Evolutionary conservation across 2,329 filamentous ascomycete genomes (phyloP).

Genomic region (Arthrobotrys conoides): DNA sequence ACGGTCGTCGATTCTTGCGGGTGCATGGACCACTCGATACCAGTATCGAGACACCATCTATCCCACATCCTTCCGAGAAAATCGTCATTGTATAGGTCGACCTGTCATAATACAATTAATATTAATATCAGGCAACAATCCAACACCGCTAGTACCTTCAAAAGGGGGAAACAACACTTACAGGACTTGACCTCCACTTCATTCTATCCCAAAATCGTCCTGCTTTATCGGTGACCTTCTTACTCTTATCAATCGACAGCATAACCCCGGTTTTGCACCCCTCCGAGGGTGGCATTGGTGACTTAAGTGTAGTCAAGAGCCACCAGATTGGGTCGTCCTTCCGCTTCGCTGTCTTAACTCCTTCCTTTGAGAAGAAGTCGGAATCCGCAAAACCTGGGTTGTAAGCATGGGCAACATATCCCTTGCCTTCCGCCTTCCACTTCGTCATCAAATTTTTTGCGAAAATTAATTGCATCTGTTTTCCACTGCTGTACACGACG

Average conservation of each 20-base stretch:
- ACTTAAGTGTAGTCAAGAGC: slow-evolving; percentile 23
- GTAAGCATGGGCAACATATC: slow-evolving; percentile 39
- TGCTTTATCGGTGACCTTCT: slow-evolving; percentile 45
- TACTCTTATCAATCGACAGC: slow-evolving; percentile 28
- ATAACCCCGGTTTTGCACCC: slow-evolving; percentile 53
- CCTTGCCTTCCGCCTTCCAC: slow-evolving; percentile 47
- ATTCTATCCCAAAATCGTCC: slow-evolving; percentile 46
- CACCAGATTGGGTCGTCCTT: slow-evolving; percentile 46
- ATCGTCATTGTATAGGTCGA: slow-evolving; percentile 43
- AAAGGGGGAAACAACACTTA: slow-evolving; percentile 41
- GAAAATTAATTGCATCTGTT: slow-evolving; percentile 49
- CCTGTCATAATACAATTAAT: slow-evolving; percentile 20
- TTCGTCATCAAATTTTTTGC: slow-evolving; percentile 44
- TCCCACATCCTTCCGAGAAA: slow-evolving; percentile 45
- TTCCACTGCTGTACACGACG: slow-evolving; percentile 38
- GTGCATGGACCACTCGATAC: slow-evolving; percentile 31
- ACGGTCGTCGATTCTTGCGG: slow-evolving; percentile 19
- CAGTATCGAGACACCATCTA: slow-evolving; percentile 49
- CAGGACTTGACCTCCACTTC: slow-evolving; percentile 40
- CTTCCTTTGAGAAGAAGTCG: slow-evolving; percentile 51
- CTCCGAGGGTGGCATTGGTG: slow-evolving; percentile 41
- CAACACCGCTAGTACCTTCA: background rate
- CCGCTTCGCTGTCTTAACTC: slow-evolving; percentile 20
- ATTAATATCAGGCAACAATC: background rate
- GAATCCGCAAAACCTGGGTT: slow-evolving; percentile 44